These are phyloP conservation scores for Naegleria gruberi DNA, from an alignment of 208 protist genomes.

Conservation along the genomic window DNA sequence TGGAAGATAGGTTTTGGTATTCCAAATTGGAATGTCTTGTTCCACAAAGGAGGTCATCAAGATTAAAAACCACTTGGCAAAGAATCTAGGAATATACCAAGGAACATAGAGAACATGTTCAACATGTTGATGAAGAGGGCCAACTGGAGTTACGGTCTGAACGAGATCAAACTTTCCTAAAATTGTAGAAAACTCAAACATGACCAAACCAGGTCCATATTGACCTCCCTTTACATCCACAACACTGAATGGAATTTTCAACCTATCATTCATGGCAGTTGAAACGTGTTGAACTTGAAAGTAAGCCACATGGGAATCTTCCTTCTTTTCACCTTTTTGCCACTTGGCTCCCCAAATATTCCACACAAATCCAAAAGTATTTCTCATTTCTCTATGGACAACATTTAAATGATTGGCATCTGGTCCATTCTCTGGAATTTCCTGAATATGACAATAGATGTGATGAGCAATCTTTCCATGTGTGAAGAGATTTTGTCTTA, in stretches of 20 bases:
- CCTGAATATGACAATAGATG: slow-evolving; percentile 26
- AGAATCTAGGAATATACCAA: slow-evolving; percentile 8
- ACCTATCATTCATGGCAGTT: not conserved
- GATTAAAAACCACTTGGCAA: slow-evolving; percentile 21
- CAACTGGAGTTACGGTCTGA: slow-evolving; percentile 32
- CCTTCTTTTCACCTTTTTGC: not conserved
- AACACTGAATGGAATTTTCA: not conserved
- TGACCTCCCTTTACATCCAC: slow-evolving; percentile 20
- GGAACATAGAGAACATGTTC: slow-evolving; percentile 25
- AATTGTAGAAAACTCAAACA: slow-evolving; percentile 11
- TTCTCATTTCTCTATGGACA: not conserved
- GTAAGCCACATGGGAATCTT: not conserved
- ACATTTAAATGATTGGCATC: slow-evolving; percentile 28
- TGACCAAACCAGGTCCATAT: slow-evolving; percentile 35
- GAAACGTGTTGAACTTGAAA: not conserved
- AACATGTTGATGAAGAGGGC: slow-evolving; percentile 19
- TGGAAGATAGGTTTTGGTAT: slow-evolving; percentile 27
- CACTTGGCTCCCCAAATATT: not conserved
- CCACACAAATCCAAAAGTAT: not conserved
- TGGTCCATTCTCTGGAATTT: slow-evolving; percentile 37
- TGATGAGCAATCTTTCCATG: not conserved
- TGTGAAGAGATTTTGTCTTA: not conserved
- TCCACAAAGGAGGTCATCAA: slow-evolving; percentile 1
- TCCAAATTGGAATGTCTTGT: slow-evolving; percentile 35
- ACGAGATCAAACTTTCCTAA: slow-evolving; percentile 28